Base-by-base conservation (phyloP, 1,284 basidiomycete species). In the Apiotrichum domesticum region DNA sequence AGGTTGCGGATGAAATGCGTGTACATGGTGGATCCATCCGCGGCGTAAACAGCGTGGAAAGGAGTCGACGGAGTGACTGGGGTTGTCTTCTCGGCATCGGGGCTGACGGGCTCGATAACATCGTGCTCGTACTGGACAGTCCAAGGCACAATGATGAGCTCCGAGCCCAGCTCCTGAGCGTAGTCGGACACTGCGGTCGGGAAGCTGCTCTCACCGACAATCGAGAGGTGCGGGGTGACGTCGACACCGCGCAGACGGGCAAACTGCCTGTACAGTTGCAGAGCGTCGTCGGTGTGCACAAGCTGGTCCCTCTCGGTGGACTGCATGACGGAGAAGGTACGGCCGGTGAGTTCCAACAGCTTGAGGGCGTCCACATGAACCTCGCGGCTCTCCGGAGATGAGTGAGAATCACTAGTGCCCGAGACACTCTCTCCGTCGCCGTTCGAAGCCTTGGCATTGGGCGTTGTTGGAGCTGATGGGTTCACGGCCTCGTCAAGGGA, bases 91-190 rank as follows among this genome's bases (percentile, higher is more conserved):
- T 63, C 57, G 49, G 9, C 34, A 14, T 10, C 21, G 21, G 21
- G 21, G 11, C 40, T 7, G 58, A 51, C 52, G 54, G 52, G 39
- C 45, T 46, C 15, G 46, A 34, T 35, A 21, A 43, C 5, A 15
- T 51, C 51, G 35, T 55, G 44, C 6, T 41, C 46, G 39, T 50
- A 60, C 55, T 49, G 69, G 37, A 79, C 65, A 63, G 82, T 79
- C 92, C 92, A 96, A 0, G 92, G 90, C 3, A 96, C 63, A 49
- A 95, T 79, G 52, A 94, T 80, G 75, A 96, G 80, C 63, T 95
- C 84, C 2, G 87, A 82, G 2, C 76, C 77, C 4, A 80, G 76
- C 39, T 84, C 81, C 14, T 75, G 70, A 1, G 83, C 87, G 62
- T 89, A 85, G 10, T 82, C 78, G 0, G 83, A 77, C n/a, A 95